Evolutionary conservation across 129 eudicot genomes (phyloP).

Genomic region (Helianthus annuus): DNA sequence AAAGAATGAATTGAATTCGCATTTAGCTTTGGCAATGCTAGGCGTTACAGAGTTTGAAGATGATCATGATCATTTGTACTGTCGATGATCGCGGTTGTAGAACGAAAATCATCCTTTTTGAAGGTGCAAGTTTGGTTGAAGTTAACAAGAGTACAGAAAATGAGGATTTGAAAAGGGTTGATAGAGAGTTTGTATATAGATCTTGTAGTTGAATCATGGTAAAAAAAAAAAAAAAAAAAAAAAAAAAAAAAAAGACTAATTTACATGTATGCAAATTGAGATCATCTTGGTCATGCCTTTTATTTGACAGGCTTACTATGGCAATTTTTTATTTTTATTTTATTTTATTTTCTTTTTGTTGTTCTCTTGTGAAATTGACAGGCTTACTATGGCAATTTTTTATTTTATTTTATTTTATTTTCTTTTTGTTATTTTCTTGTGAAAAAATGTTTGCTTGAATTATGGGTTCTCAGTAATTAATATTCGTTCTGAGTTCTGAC

Average conservation of each 20-base stretch:
- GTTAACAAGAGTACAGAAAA: constrained; percentile 28
- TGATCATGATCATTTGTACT: constrained; percentile 48
- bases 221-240: not conserved
- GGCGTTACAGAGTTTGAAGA: constrained; percentile 87
- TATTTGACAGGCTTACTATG: constrained; percentile 27
- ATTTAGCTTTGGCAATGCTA: constrained; percentile 88
- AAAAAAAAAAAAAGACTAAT: constrained; percentile 19
- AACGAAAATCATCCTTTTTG: constrained; percentile 8
- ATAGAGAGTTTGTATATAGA: constrained; percentile 36
- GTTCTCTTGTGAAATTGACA: too few species aligned
- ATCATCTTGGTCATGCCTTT: constrained; percentile 33
- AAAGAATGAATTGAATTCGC: constrained; percentile 70
- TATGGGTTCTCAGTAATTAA: not conserved
- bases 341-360: too few species aligned
- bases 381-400: too few species aligned
- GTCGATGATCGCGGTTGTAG: constrained; percentile 38
- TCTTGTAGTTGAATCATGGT: constrained; percentile 35
- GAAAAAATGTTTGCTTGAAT: constrained; percentile 6
- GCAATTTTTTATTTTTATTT: constrained; percentile 2
- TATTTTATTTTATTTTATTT: too few species aligned
- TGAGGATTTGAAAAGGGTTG: constrained; percentile 20
- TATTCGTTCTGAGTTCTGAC: not conserved
- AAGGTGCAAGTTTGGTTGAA: constrained; percentile 26
- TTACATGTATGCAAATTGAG: constrained; percentile 24
- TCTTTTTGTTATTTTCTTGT: not conserved